Percentiles rank a stretch among this genome's conserved stretches.
These are phyloP conservation scores for Durusdinium trenchii DNA, from an alignment of 73 alveolate genomes.

Conservation along the genomic window DNA sequence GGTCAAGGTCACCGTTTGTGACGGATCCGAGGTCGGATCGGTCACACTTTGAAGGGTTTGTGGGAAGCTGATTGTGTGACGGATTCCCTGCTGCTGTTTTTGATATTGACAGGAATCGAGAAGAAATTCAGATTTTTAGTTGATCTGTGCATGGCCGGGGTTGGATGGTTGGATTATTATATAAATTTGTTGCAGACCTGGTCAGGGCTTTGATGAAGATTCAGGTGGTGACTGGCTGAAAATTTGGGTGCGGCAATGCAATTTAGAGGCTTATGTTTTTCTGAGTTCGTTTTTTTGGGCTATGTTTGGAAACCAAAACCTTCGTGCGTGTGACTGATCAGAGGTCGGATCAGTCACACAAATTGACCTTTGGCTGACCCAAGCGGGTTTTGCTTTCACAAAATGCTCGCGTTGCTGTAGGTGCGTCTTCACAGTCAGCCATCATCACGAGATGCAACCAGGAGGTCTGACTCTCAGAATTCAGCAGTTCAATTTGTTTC, in stretches of 20 bases:
- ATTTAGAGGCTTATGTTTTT: background rate
- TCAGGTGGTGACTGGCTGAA: too few relatives aligned
- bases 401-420: too few relatives aligned
- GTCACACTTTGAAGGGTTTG: background rate
- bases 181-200: too few relatives aligned
- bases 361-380: background rate
- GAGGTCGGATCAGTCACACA: background rate
- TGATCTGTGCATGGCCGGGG: background rate
- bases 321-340: background rate
- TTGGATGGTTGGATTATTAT: too few relatives aligned
- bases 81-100: background rate
- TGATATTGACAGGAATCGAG: background rate
- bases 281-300: background rate
- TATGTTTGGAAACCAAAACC: background rate
- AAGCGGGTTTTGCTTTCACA: background rate
- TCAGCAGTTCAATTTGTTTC: too few relatives aligned
- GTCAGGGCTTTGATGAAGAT: too few relatives aligned
- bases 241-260: conserved; percentile 17
- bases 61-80: background rate
- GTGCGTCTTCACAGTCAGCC: too few relatives aligned
- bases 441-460: too few relatives aligned
- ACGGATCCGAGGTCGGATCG: conserved; percentile 15
- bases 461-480: too few relatives aligned
- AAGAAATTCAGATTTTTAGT: background rate
- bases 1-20: background rate